phyloP scores from a whole-genome alignment of 1,284 basidiomycete genomes.

The Irpex sp. region DNA sequence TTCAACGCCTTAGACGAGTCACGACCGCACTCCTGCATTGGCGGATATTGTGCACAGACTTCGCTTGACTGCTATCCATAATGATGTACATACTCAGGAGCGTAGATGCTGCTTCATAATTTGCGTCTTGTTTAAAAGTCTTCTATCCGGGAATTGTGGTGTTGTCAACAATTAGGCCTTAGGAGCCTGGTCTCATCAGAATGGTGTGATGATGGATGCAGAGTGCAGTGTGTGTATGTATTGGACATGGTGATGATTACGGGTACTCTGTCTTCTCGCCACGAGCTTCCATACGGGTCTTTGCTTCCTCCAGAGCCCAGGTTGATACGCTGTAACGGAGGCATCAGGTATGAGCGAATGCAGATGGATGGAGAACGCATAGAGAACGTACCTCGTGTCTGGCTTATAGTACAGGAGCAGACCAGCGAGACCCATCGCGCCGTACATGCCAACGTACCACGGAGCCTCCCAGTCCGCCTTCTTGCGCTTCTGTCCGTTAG shows the following conservation, averaged over 20 bases:
- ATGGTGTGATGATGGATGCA: background rate
- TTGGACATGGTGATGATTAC: slow-evolving; percentile 4
- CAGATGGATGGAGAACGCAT: background rate
- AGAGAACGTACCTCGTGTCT: slow-evolving; percentile 77
- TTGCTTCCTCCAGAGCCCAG: slow-evolving; percentile 87
- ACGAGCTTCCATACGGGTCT: slow-evolving; percentile 81
- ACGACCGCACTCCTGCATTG: background rate
- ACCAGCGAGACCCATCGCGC: slow-evolving; percentile 72
- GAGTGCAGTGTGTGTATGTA: background rate
- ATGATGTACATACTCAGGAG: background rate
- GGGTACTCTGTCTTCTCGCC: slow-evolving; percentile 79
- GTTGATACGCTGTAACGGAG: slow-evolving; percentile 85
- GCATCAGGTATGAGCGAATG: background rate
- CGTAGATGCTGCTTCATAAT: background rate
- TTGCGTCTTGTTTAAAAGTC: background rate
- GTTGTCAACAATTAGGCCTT: too few species aligned
- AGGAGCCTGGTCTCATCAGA: background rate
- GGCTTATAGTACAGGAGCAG: slow-evolving; percentile 92
- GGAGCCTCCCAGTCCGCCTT: slow-evolving; percentile 86
- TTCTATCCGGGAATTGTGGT: background rate
- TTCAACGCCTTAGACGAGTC: background rate
- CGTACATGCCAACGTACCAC: slow-evolving; percentile 90
- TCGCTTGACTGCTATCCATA: background rate
- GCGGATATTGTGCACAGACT: background rate
- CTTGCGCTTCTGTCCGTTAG: slow-evolving; percentile 77